phyloP scores from a whole-genome alignment of 805 yeast species.

The Yarrowia sp. region DNA sequence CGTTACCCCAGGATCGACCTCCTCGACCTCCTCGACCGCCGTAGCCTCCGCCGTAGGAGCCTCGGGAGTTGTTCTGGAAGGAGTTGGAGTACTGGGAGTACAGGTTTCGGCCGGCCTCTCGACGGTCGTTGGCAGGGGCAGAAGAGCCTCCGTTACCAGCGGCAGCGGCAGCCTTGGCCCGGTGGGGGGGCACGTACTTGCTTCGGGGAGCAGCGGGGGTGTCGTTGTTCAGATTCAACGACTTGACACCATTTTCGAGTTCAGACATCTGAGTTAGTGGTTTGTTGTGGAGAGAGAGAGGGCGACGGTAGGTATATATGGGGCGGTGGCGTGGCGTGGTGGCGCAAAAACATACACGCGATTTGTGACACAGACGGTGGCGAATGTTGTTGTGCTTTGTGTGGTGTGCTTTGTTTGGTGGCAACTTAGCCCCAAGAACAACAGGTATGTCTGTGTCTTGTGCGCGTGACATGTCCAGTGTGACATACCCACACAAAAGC shows the following conservation, averaged over 20 bases:
- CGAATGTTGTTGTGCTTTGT: neutral
- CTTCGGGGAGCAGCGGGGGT: slow-evolving; percentile 20
- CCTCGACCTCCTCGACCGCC: slow-evolving; percentile 38
- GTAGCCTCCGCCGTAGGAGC: slow-evolving; percentile 38
- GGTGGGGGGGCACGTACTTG: slow-evolving; percentile 27
- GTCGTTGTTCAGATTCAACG: slow-evolving; percentile 27
- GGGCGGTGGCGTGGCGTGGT: neutral
- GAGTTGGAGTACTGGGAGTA: slow-evolving; percentile 34
- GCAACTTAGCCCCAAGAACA: too few relatives aligned
- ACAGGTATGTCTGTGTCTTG: too few relatives aligned
- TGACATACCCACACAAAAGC: neutral
- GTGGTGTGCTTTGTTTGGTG: too few relatives aligned
- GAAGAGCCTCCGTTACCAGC: neutral
- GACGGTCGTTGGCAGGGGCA: slow-evolving; percentile 1
- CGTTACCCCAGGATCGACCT: slow-evolving; percentile 35
- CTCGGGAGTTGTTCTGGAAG: slow-evolving; percentile 32
- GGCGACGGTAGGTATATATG: neutral
- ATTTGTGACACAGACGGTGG: neutral
- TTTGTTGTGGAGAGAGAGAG: neutral
- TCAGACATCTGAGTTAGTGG: slow-evolving; percentile 25
- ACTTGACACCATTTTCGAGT: slow-evolving; percentile 24
- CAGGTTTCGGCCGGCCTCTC: slow-evolving; percentile 26
- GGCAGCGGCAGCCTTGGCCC: slow-evolving; percentile 26
- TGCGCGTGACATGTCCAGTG: neutral
- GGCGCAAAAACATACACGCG: neutral